These are phyloP conservation scores for Pichia thaimueangensis DNA, from an alignment of 805 yeast genomes.

Conservation along the genomic window DNA sequence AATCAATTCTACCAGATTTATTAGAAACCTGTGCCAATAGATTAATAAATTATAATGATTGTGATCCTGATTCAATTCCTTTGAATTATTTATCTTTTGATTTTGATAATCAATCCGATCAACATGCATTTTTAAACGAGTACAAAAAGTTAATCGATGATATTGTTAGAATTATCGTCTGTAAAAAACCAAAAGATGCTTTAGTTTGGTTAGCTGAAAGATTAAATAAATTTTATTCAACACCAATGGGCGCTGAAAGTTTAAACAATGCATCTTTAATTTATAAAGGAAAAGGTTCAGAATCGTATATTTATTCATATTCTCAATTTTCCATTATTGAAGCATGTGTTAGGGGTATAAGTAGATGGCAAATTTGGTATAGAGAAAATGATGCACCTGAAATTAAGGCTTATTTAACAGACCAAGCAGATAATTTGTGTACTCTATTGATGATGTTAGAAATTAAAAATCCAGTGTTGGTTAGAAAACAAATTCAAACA, in stretches of 20 bases:
- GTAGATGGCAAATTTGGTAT: constrained; percentile 95
- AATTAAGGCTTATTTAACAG: constrained; percentile 44
- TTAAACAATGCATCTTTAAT: constrained; percentile 48
- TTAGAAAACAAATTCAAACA: constrained; percentile 84
- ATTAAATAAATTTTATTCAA: constrained; percentile 64
- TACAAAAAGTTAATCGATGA: constrained; percentile 85
- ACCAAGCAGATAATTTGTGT: constrained; percentile 62
- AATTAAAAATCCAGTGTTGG: constrained; percentile 70
- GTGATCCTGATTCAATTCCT: constrained; percentile 58
- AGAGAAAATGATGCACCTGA: constrained; percentile 47
- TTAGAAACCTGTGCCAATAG: constrained; percentile 74
- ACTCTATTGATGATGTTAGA: constrained; percentile 69
- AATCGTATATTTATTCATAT: constrained; percentile 68
- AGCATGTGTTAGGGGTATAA: constrained; percentile 83
- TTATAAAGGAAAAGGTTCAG: constrained; percentile 48
- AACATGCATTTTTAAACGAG: constrained; percentile 66
- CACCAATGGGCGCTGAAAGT: constrained; percentile 61
- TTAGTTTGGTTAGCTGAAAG: constrained; percentile 75
- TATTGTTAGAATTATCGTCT: constrained; percentile 79
- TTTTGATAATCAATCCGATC: constrained; percentile 81
- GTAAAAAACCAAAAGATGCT: constrained; percentile 78
- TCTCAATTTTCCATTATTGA: constrained; percentile 84
- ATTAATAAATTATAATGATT: constrained; percentile 62
- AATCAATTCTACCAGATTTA: constrained; percentile 54
- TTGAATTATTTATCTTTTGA: constrained; percentile 71